Conservation (phyloP, 148 eudicot species). For the Simmondsia chinensis region DNA sequence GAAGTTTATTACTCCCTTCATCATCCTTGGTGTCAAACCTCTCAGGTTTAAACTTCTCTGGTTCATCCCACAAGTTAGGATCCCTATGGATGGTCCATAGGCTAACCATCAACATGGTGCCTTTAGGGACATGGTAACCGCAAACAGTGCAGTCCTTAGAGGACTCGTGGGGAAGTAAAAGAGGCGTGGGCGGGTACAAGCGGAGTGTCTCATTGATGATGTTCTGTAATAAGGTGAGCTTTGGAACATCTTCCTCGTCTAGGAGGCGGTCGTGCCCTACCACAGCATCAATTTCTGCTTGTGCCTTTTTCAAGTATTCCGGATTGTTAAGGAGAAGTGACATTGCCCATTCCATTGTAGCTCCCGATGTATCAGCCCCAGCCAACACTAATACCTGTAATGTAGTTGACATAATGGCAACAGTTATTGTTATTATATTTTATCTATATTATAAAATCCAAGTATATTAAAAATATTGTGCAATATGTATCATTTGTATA, state of each 20-base stretch:
- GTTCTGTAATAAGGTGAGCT: constrained; percentile 20
- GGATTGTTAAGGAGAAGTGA: constrained; percentile 32
- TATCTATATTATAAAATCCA: too few relatives aligned
- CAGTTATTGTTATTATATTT: too few relatives aligned
- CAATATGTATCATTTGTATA: too few relatives aligned
- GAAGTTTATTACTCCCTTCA: constrained; percentile 3
- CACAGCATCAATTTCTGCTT: constrained; percentile 19
- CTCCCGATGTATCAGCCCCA: constrained; percentile 22
- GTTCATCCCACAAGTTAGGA: constrained; percentile 21
- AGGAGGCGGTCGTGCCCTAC: constrained; percentile 21
- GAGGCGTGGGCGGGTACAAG: constrained; percentile 22
- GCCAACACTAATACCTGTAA: constrained; percentile 22
- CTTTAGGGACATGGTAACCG: constrained; percentile 23
- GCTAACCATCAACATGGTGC: constrained; percentile 31
- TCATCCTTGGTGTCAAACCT: constrained; percentile 21
- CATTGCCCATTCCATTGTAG: constrained; percentile 36
- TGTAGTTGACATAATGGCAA: too few relatives aligned
- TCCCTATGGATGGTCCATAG: constrained; percentile 31
- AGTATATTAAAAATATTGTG: background rate
- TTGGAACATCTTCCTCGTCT: constrained; percentile 20
- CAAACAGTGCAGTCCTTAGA: constrained; percentile 19
- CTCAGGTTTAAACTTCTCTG: constrained; percentile 24
- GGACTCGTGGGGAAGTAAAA: constrained; percentile 24
- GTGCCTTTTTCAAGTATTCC: constrained; percentile 15
- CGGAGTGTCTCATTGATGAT: constrained; percentile 27